Percentiles rank a stretch among this genome's conserved stretches.
phyloP scores from a whole-genome alignment of 768 basidiomycete genomes.

The Roridomyces roridus region DNA sequence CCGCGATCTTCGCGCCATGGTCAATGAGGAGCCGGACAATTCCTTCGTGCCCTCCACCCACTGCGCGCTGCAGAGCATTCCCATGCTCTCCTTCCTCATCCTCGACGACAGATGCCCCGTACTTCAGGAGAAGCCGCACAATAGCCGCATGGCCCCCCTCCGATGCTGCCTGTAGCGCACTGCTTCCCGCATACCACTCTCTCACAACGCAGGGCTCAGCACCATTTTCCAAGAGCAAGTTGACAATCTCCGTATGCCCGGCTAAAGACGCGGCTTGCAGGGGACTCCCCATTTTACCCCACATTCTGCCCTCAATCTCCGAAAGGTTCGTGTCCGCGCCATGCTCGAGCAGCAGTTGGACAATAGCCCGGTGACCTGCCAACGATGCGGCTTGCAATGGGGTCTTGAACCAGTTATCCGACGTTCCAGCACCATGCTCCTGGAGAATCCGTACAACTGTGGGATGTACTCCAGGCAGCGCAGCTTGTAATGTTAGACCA shows the following conservation, averaged over 20 bases:
- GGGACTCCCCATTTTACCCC: too few species aligned
- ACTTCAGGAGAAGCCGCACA: not conserved
- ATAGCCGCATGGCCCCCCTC: not conserved
- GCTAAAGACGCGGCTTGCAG: too few species aligned
- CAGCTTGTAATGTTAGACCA: not conserved
- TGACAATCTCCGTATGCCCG: too few species aligned
- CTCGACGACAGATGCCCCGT: not conserved
- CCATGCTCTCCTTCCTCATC: not conserved
- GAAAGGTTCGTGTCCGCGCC: too few species aligned
- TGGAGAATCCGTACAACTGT: not conserved
- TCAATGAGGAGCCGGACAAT: not conserved
- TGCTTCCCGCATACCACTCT: not conserved
- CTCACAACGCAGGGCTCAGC: too few species aligned
- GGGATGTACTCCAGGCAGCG: not conserved
- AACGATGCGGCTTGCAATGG: too few species aligned
- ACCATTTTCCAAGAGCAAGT: too few species aligned
- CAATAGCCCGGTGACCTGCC: too few species aligned
- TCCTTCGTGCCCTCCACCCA: not conserved
- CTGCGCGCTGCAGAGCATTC: not conserved
- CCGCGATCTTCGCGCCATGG: not conserved
- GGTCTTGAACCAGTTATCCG: too few species aligned
- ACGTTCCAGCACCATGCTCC: not conserved
- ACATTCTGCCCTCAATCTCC: not conserved
- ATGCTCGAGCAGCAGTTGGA: too few species aligned
- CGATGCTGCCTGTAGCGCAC: not conserved